Evolutionary conservation across 2,329 filamentous ascomycete genomes (phyloP).

Genomic region (Xylariaceae sp.): DNA sequence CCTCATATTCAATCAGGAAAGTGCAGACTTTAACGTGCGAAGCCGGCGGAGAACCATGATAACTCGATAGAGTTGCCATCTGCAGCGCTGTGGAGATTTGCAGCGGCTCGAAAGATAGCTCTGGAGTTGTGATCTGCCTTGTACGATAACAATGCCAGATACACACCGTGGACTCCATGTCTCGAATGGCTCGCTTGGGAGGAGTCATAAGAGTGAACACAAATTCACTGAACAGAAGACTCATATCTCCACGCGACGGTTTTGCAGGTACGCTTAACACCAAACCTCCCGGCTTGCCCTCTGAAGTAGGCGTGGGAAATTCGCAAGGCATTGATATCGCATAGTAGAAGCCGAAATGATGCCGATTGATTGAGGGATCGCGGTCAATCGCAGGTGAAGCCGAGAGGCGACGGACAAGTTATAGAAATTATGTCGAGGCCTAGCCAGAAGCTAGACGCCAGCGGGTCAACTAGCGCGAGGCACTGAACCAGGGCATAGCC

Average conservation of each 20-base stretch:
- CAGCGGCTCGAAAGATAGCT: background rate
- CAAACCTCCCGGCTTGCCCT: background rate
- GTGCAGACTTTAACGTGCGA: background rate
- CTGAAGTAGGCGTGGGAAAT: background rate
- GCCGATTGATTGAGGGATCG: slow-evolving; percentile 4
- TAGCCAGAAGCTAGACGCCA: background rate
- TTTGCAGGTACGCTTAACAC: background rate
- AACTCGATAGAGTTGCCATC: background rate
- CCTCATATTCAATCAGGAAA: background rate
- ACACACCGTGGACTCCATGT: background rate
- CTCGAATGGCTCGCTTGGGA: background rate
- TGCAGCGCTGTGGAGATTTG: background rate
- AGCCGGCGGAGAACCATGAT: background rate
- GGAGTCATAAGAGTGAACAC: no score
- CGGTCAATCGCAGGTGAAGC: slow-evolving; percentile 13
- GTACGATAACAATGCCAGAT: background rate
- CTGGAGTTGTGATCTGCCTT: background rate
- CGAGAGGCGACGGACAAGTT: slow-evolving; percentile 4
- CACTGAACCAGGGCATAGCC: slow-evolving; percentile 1
- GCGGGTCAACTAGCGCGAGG: slow-evolving; percentile 7
- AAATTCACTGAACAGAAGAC: background rate
- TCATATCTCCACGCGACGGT: background rate
- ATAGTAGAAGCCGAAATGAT: background rate
- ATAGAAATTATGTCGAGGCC: slow-evolving; percentile 5
- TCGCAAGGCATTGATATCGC: background rate